These are phyloP conservation scores for Malus fusca DNA, from an alignment of 306 rosid genomes.

Conservation along the genomic window DNA sequence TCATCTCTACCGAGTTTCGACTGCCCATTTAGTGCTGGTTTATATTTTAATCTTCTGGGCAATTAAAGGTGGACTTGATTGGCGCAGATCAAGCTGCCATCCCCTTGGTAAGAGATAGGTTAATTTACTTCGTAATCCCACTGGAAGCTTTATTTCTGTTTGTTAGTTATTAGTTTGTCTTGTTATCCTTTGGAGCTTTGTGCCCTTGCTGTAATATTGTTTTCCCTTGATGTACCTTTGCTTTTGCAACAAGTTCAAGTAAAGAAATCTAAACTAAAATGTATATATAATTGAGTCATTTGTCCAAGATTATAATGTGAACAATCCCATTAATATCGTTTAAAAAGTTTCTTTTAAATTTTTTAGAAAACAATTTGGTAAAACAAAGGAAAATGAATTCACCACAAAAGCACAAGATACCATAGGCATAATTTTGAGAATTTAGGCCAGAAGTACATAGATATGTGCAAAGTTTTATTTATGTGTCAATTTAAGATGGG, in stretches of 20 bases:
- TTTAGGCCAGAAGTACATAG: background rate
- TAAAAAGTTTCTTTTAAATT: background rate
- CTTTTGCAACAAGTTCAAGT: too few species aligned
- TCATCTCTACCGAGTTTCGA: too few species aligned
- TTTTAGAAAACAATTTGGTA: background rate
- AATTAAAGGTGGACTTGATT: too few species aligned
- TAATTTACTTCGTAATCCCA: background rate
- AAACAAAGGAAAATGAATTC: background rate
- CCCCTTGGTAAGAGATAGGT: background rate
- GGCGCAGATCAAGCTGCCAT: too few species aligned
- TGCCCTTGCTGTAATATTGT: too few species aligned
- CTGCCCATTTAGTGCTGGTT: too few species aligned
- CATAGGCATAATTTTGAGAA: background rate
- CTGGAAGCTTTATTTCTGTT: background rate
- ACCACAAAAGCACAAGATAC: background rate
- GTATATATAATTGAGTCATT: too few species aligned
- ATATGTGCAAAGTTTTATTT: background rate
- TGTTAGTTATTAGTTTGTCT: background rate
- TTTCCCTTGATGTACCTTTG: too few species aligned
- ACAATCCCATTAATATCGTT: background rate
- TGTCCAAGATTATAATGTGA: background rate
- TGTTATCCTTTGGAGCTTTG: too few species aligned
- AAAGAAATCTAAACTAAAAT: too few species aligned
- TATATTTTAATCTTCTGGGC: too few species aligned
- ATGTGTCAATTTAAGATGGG: conserved; percentile 33